Conservation (phyloP, 1,284 basidiomycete genomes). For the Heliocybe sulcata region DNA sequence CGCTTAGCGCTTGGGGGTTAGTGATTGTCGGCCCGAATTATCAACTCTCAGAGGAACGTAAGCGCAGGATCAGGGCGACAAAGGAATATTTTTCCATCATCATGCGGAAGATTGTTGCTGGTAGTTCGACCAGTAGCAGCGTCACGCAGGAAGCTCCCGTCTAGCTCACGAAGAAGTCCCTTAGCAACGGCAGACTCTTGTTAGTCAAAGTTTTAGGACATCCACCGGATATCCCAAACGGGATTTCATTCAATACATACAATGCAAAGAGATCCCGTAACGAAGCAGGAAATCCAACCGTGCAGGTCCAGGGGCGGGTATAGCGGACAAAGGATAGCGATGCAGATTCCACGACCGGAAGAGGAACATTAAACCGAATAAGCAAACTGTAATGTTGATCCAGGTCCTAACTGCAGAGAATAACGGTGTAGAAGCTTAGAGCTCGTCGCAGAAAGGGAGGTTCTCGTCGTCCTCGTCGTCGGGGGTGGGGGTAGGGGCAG, state of each 20-base stretch:
- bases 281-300: background rate
- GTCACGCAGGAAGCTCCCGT: no score
- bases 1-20: no score
- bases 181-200: no score
- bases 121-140: no score
- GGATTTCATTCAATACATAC: background rate
- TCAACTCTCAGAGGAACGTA: no score
- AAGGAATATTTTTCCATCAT: no score
- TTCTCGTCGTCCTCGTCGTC: background rate
- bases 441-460: slow-evolving; percentile 2
- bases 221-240: background rate
- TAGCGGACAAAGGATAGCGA: background rate
- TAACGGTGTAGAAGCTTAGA: background rate
- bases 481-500: background rate
- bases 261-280: background rate
- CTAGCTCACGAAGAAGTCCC: no score
- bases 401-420: background rate
- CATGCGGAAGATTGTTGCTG: no score
- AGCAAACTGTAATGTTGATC: background rate
- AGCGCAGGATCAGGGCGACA: no score
- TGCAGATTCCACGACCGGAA: background rate
- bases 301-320: background rate
- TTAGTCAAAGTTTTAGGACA: no score
- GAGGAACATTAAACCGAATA: background rate
- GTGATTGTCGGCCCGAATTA: no score